Percentiles rank a stretch among this genome's conserved stretches.
These are phyloP conservation scores for Trichosporon sp. DNA, from an alignment of 1,284 basidiomycete species.

Conservation along the genomic window DNA sequence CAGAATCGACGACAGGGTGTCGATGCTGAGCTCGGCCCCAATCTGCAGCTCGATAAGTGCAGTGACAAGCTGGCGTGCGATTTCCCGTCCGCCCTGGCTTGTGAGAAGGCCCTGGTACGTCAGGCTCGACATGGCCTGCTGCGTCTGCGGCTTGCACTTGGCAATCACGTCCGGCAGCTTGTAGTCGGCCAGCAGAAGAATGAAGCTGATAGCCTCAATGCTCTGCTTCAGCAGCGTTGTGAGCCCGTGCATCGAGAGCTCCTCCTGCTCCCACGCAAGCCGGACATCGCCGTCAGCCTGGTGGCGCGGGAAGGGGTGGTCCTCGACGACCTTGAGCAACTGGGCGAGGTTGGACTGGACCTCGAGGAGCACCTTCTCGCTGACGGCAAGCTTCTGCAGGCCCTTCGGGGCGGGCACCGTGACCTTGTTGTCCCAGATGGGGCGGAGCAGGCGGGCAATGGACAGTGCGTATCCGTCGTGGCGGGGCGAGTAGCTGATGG, in stretches of 20 bases:
- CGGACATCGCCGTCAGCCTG: conserved; percentile 43
- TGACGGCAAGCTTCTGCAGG: conserved; percentile 43
- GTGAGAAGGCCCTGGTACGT: conserved; percentile 83
- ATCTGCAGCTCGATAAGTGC: conserved; percentile 97
- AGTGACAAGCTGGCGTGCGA: conserved; percentile 83
- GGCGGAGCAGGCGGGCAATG: conserved; percentile 75
- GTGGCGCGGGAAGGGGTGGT: conserved; percentile 41
- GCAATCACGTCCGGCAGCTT: conserved; percentile 74
- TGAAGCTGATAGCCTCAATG: conserved; percentile 88
- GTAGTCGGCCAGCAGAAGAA: conserved; percentile 87
- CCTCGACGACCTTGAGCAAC: conserved; percentile 65
- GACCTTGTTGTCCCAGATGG: conserved; percentile 80
- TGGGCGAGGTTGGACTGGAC: conserved; percentile 74
- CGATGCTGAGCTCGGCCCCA: conserved; percentile 89
- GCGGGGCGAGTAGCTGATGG: conserved; percentile 72
- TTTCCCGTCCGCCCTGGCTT: conserved; percentile 70
- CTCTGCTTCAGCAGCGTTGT: conserved; percentile 67
- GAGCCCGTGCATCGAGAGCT: conserved; percentile 38
- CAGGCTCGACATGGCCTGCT: conserved; percentile 62
- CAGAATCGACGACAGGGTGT: conserved; percentile 89
- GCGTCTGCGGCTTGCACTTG: conserved; percentile 53
- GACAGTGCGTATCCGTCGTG: conserved; percentile 86
- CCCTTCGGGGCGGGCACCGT: conserved; percentile 49
- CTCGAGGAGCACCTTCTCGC: conserved; percentile 61
- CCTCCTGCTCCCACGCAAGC: conserved; percentile 47